A percentile compares a stretch with the other conserved stretches of the same genome.
These are phyloP conservation scores for Clonostachys sp. DNA, from an alignment of 2,329 filamentous ascomycete species.

Conservation along the genomic window DNA sequence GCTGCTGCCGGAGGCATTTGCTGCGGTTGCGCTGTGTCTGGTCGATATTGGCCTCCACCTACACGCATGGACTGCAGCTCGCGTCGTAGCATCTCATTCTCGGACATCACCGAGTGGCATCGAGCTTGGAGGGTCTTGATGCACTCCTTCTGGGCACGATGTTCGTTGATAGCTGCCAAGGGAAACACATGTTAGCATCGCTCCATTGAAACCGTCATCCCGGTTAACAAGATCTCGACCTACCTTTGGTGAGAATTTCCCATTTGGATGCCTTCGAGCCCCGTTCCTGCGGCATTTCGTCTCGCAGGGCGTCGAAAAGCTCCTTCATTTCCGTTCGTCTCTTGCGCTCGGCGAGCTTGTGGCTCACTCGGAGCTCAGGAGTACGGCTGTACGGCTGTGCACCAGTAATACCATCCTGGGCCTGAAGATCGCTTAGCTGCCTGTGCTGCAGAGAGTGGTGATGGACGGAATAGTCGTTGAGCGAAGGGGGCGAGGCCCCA, in stretches of 20 bases:
- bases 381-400: conserved; percentile 78
- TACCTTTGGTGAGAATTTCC: conserved; percentile 85
- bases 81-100: conserved; percentile 43
- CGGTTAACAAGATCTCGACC: conserved; percentile 11
- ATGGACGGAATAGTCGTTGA: conserved; percentile 51
- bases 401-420: conserved; percentile 50
- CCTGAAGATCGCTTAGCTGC: conserved; percentile 62
- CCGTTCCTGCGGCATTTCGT: conserved; percentile 73
- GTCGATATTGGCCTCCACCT: conserved; percentile 43
- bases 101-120: conserved; percentile 31
- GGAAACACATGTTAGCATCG: not conserved
- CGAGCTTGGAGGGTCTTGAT: conserved; percentile 42
- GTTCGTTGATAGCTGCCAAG: conserved; percentile 2
- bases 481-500: conserved; percentile 41
- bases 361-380: conserved; percentile 75
- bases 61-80: conserved; percentile 41
- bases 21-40: not conserved
- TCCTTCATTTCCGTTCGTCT: conserved; percentile 85
- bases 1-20: conserved; percentile 11
- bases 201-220: no score
- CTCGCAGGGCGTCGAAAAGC: conserved; percentile 74
- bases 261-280: conserved; percentile 85
- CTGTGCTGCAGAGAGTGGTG: conserved; percentile 75
- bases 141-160: conserved; percentile 36
- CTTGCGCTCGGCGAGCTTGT: conserved; percentile 82